A percentile compares a stretch with the other conserved stretches of the same genome.
These are phyloP conservation scores for Cyphellophora attinorum DNA, from an alignment of 2,329 filamentous ascomycete genomes.

Conservation along the genomic window DNA sequence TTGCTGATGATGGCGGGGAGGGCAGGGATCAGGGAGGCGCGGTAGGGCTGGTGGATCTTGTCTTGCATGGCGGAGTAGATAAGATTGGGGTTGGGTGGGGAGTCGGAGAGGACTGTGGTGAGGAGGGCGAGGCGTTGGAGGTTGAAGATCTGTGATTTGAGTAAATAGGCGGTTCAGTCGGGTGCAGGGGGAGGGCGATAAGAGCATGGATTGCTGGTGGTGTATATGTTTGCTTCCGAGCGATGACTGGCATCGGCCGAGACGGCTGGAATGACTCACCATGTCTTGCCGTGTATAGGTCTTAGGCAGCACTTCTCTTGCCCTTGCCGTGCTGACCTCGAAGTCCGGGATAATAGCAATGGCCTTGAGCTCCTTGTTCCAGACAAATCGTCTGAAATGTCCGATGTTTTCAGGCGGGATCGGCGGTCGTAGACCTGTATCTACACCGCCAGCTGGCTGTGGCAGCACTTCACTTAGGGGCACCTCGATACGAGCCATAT, in stretches of 20 bases:
- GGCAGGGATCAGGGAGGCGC: constrained; percentile 82
- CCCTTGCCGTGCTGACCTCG: constrained; percentile 87
- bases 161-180: too few relatives aligned
- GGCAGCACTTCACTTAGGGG: constrained; percentile 89
- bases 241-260: too few relatives aligned
- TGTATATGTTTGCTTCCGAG: too few relatives aligned
- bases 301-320: constrained; percentile 72
- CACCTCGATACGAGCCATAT: constrained; percentile 84
- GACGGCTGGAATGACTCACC: constrained; percentile 46
- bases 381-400: constrained; percentile 90
- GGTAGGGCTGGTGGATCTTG: constrained; percentile 94
- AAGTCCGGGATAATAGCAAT: constrained; percentile 95
- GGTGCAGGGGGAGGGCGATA: too few relatives aligned
- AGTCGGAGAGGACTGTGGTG: constrained; percentile 78
- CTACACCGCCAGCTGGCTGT: constrained; percentile 77
- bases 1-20: constrained; percentile 82
- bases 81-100: constrained; percentile 81
- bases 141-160: constrained; percentile 56
- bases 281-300: constrained; percentile 74
- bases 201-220: too few relatives aligned
- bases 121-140: constrained; percentile 86
- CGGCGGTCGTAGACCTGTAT: constrained; percentile 79
- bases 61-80: constrained; percentile 99
- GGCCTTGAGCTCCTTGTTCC: constrained; percentile 91
- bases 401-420: constrained; percentile 87